Conservation (phyloP, 2,329 filamentous ascomycete species). For the Fusarium sarcochroum region DNA sequence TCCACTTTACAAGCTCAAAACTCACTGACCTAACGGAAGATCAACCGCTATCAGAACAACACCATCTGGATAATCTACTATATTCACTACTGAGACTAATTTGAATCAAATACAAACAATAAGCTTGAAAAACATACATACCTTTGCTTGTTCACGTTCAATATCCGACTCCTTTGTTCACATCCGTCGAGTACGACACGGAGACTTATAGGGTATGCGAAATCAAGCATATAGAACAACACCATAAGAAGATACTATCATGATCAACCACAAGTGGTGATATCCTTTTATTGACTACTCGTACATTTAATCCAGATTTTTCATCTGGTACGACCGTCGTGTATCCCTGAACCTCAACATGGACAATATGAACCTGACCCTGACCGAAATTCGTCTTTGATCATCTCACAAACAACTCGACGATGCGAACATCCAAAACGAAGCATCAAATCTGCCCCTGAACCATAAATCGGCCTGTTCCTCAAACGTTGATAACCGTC, state of each 20-base stretch:
- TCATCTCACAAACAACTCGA: background rate
- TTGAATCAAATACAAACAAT: background rate
- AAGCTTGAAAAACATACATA: background rate
- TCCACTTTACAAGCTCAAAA: constrained; percentile 22
- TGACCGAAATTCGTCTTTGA: background rate
- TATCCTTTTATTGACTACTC: background rate
- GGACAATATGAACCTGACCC: background rate
- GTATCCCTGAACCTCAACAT: background rate
- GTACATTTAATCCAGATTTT: background rate
- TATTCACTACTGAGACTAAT: background rate
- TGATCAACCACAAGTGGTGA: background rate
- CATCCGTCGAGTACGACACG: no score
- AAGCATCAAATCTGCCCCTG: background rate
- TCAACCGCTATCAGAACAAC: background rate
- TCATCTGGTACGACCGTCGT: background rate
- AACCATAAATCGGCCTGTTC: background rate
- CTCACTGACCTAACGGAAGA: constrained; percentile 11
- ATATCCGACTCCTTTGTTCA: background rate
- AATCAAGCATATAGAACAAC: no score
- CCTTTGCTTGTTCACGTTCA: background rate
- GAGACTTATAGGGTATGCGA: no score
- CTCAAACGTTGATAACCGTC: background rate
- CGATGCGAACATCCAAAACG: background rate
- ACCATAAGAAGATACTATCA: background rate
- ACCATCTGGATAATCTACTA: background rate